Evolutionary conservation across 805 yeast genomes (phyloP).

Genomic region (Saturnispora quitensis): DNA sequence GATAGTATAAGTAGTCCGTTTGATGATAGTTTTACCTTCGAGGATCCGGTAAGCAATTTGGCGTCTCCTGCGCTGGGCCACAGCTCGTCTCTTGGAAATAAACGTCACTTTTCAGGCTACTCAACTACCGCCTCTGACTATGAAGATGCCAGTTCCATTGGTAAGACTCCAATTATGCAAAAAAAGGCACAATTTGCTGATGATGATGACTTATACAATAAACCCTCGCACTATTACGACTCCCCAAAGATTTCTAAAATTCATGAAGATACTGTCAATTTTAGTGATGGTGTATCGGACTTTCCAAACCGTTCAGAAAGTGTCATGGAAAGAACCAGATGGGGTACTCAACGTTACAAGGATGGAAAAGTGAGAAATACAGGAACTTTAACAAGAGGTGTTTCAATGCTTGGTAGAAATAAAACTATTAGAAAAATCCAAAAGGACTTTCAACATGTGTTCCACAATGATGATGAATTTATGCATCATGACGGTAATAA

Average conservation of each 20-base stretch:
- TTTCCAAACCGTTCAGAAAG: slow-evolving; percentile 33
- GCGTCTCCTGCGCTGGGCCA: slow-evolving; percentile 13
- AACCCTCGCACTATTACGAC: not conserved
- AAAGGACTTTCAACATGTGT: slow-evolving; percentile 9
- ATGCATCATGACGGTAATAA: slow-evolving; percentile 26
- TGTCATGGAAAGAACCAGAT: slow-evolving; percentile 65
- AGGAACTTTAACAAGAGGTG: slow-evolving; percentile 7
- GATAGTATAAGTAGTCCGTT: slow-evolving; percentile 14
- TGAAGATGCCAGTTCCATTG: slow-evolving; percentile 16
- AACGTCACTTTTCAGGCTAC: slow-evolving; percentile 15
- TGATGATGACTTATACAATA: slow-evolving; percentile 8
- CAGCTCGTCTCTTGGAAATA: slow-evolving; percentile 8
- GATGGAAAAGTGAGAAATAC: slow-evolving; percentile 48
- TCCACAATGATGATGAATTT: slow-evolving; percentile 18
- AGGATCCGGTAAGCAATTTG: slow-evolving; percentile 7
- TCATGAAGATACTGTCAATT: slow-evolving; percentile 12
- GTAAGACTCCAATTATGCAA: slow-evolving; percentile 20
- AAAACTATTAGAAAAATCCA: slow-evolving; percentile 37
- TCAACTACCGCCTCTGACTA: slow-evolving; percentile 10
- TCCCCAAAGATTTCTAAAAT: not conserved
- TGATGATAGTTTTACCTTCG: slow-evolving; percentile 15
- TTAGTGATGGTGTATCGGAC: slow-evolving; percentile 20
- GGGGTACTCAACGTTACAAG: slow-evolving; percentile 83
- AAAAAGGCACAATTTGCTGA: slow-evolving; percentile 14
- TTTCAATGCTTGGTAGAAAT: slow-evolving; percentile 34